Percentiles rank a stretch among this genome's conserved stretches.
Conservation (phyloP, 176 grass and related monocot species). For the Juncus effusus region DNA sequence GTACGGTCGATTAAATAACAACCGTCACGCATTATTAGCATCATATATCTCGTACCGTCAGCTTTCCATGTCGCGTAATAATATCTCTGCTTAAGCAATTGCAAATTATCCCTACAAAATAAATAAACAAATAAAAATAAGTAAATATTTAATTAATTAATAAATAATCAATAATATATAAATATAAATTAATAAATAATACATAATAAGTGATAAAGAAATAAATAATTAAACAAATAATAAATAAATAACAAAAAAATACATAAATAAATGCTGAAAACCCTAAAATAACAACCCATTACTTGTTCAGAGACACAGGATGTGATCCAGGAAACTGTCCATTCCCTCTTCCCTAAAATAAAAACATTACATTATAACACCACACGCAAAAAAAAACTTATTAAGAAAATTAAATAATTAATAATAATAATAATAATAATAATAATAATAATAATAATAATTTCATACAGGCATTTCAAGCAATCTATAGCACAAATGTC, state of each 20-base stretch:
- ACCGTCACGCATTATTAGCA: constrained; percentile 82
- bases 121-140: not conserved
- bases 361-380: constrained; percentile 11
- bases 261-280: constrained; percentile 5
- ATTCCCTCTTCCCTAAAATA: constrained; percentile 55
- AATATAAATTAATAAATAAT: constrained; percentile 10
- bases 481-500: constrained; percentile 65
- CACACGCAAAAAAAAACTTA: not conserved
- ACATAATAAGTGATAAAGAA: not conserved
- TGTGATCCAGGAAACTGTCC: constrained; percentile 96
- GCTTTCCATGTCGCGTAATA: constrained; percentile 99
- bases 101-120: constrained; percentile 76
- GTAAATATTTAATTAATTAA: constrained; percentile 6
- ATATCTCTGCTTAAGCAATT: constrained; percentile 94
- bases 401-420: not conserved
- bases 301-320: constrained; percentile 99
- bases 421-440: not conserved
- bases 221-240: not conserved
- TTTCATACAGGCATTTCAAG: constrained; percentile 40
- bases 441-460: not conserved
- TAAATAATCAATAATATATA: constrained; percentile 1
- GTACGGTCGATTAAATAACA: constrained; percentile 92
- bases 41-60: constrained; percentile 99
- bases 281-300: not conserved
- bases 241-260: constrained; percentile 9